These are phyloP conservation scores for Boletus pseudo-olivaceus DNA, from an alignment of 768 basidiomycete species.

Conservation along the genomic window DNA sequence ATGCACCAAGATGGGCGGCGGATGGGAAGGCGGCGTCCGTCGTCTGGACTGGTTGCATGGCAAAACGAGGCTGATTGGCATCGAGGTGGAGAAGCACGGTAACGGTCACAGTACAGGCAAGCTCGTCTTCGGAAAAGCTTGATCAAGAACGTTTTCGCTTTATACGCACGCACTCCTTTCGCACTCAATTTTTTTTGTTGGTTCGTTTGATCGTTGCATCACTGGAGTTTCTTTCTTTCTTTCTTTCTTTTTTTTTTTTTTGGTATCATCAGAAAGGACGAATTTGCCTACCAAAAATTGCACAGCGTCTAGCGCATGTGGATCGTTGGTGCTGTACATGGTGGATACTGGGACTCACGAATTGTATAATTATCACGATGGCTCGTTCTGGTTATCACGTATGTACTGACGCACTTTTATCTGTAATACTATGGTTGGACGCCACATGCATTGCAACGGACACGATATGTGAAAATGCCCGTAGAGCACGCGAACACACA, in stretches of 20 bases:
- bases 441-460: background rate
- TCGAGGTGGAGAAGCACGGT: conserved; percentile 52
- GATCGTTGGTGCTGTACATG: conserved; percentile 6
- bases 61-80: conserved; percentile 56
- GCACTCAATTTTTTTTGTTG: background rate
- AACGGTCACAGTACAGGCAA: conserved; percentile 41
- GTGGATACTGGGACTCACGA: conserved; percentile 18
- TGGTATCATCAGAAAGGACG: conserved; percentile 2
- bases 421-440: conserved; percentile 18
- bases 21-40: conserved; percentile 67
- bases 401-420: conserved; percentile 17
- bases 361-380: conserved; percentile 19
- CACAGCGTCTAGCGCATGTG: conserved; percentile 9
- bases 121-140: conserved; percentile 46
- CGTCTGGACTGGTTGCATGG: conserved; percentile 64
- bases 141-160: conserved; percentile 8
- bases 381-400: conserved; percentile 5
- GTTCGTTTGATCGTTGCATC: background rate
- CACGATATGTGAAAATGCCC: background rate
- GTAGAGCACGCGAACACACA: background rate
- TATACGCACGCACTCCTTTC: conserved; percentile 5
- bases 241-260: conserved; percentile 1
- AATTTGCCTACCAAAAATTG: background rate
- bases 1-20: conserved; percentile 59
- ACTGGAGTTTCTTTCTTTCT: background rate